These are phyloP conservation scores for Cicer arietinum DNA, from an alignment of 306 rosid genomes.

Conservation along the genomic window DNA sequence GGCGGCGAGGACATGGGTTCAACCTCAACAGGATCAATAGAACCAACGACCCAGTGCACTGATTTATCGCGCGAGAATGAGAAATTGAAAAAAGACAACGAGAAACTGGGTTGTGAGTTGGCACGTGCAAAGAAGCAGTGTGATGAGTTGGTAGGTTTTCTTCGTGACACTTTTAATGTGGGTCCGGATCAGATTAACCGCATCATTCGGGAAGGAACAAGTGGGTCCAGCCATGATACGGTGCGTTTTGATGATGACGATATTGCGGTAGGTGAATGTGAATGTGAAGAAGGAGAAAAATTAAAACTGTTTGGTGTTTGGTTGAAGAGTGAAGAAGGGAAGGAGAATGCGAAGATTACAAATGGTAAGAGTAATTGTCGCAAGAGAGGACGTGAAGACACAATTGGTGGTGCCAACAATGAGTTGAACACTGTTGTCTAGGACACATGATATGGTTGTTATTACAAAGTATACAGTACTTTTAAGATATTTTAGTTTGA, in stretches of 20 bases:
- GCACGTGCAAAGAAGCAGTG: conserved; percentile 68
- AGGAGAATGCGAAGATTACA: conserved; percentile 32
- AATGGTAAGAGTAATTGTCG: not conserved
- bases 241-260: conserved; percentile 34
- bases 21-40: conserved; percentile 70
- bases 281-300: conserved; percentile 30
- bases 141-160: conserved; percentile 60
- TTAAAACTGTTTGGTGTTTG: conserved; percentile 91
- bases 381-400: conserved; percentile 60
- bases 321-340: conserved; percentile 55
- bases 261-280: conserved; percentile 45
- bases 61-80: conserved; percentile 69
- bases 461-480: not conserved
- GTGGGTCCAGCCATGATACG: conserved; percentile 52
- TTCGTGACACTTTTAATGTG: conserved; percentile 59
- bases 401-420: conserved; percentile 47
- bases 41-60: conserved; percentile 39
- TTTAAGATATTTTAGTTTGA: not conserved
- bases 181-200: conserved; percentile 65
- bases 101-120: conserved; percentile 65
- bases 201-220: conserved; percentile 60
- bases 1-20: conserved; percentile 82
- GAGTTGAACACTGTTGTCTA: conserved; percentile 48
- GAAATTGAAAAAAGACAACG: conserved; percentile 71
- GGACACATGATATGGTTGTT: not conserved